Conservation (phyloP, 1,284 basidiomycete species). For the Ceratobasidium sp. region DNA sequence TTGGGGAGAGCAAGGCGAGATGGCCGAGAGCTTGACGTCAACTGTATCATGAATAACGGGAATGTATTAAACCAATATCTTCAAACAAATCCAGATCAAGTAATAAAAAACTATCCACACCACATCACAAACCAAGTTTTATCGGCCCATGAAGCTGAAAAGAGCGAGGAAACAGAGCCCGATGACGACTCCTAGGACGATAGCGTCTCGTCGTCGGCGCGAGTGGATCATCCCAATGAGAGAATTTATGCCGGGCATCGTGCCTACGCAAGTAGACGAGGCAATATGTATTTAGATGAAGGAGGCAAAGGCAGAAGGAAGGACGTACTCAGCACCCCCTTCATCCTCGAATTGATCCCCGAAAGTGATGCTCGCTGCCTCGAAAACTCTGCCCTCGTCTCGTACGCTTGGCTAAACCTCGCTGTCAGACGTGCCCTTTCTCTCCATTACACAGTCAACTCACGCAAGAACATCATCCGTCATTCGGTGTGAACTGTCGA, state of each 20-base stretch:
- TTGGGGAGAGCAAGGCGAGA: too few relatives aligned
- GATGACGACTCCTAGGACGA: slow-evolving; percentile 87
- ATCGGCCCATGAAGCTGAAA: slow-evolving; percentile 75
- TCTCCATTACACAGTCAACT: slow-evolving; percentile 48
- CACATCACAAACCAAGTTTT: background rate
- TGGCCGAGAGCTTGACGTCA: background rate
- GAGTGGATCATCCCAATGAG: slow-evolving; percentile 91
- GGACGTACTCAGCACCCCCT: slow-evolving; percentile 77
- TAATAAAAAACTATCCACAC: slow-evolving; percentile 16
- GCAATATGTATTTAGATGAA: background rate
- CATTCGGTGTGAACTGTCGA: slow-evolving; percentile 94
- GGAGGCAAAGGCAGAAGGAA: slow-evolving; percentile 3
- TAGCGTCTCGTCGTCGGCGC: slow-evolving; percentile 84
- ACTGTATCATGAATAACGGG: slow-evolving; percentile 16
- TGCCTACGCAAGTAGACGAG: slow-evolving; percentile 57
- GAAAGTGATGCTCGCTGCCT: slow-evolving; percentile 78
- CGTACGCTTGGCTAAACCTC: slow-evolving; percentile 86
- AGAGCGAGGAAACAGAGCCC: slow-evolving; percentile 83
- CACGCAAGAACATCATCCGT: slow-evolving; percentile 91
- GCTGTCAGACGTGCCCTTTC: background rate
- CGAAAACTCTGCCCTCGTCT: slow-evolving; percentile 93
- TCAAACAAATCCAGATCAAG: slow-evolving; percentile 2
- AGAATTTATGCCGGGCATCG: slow-evolving; percentile 93
- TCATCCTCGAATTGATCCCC: slow-evolving; percentile 83
- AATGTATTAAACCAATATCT: slow-evolving; percentile 21